Conservation (phyloP, 2,329 filamentous ascomycete genomes). For the Phialemonium atrogriseum region DNA sequence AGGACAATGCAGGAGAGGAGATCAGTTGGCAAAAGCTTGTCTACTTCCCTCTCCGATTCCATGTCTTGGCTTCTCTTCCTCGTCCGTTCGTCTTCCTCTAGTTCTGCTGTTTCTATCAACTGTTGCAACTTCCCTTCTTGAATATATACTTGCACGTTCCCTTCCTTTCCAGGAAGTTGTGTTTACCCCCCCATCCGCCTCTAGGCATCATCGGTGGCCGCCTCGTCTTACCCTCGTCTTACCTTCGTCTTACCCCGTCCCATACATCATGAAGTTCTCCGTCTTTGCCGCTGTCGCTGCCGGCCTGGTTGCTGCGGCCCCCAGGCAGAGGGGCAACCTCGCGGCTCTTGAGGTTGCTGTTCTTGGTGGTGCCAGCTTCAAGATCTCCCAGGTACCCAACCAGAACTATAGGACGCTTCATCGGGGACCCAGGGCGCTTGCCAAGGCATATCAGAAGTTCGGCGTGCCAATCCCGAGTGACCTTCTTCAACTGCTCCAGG, state of each 20-base stretch:
- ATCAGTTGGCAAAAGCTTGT: slow-evolving; percentile 6
- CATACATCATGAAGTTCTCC: slow-evolving; percentile 26
- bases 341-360: slow-evolving; percentile 23
- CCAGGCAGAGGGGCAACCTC: slow-evolving; percentile 16
- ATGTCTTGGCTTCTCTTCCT: slow-evolving; percentile 4
- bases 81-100: slow-evolving; percentile 3
- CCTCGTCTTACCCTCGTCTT: slow-evolving; percentile 6
- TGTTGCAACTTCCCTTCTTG: too few relatives aligned
- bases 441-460: slow-evolving; percentile 30
- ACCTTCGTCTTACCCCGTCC: neutral
- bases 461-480: slow-evolving; percentile 24
- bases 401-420: slow-evolving; percentile 23
- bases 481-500: slow-evolving; percentile 22
- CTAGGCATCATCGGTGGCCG: too few relatives aligned
- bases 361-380: slow-evolving; percentile 30
- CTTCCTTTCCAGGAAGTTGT: too few relatives aligned
- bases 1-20: slow-evolving; percentile 6
- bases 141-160: too few relatives aligned
- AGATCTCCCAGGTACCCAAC: slow-evolving; percentile 29
- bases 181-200: too few relatives aligned
- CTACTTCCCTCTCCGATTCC: neutral
- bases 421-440: slow-evolving; percentile 28
- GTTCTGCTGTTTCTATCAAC: too few relatives aligned
- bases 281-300: slow-evolving; percentile 21
- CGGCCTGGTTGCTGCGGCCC: slow-evolving; percentile 20